A percentile compares a stretch with the other conserved stretches of the same genome.
These are phyloP conservation scores for Cantharellus cinnabarinus DNA, from an alignment of 768 basidiomycete species.

Conservation along the genomic window DNA sequence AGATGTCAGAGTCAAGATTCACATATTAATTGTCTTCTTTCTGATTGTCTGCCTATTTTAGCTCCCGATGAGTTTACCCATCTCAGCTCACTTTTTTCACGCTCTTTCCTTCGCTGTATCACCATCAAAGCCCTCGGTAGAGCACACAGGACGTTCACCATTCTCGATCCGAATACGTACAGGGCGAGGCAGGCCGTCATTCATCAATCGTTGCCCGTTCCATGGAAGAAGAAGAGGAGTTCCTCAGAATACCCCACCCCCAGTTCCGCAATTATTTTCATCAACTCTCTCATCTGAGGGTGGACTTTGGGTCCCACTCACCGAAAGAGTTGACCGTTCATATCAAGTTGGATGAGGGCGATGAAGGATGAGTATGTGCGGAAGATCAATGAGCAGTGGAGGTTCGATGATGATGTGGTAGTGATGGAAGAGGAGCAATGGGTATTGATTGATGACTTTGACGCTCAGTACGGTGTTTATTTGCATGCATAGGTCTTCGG, in stretches of 20 bases:
- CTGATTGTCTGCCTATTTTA: constrained; percentile 27
- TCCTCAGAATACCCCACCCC: constrained; percentile 2
- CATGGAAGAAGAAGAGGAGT: neutral
- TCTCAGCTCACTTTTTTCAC: constrained; percentile 47
- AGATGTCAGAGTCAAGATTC: constrained; percentile 33
- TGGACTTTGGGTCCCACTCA: neutral
- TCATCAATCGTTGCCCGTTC: constrained; percentile 44
- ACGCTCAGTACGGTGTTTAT: constrained; percentile 9
- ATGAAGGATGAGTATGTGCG: constrained; percentile 8
- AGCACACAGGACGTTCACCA: constrained; percentile 6
- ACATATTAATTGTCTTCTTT: too few relatives aligned
- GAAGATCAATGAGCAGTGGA: constrained; percentile 17
- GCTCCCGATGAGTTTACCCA: constrained; percentile 45
- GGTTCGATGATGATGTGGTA: constrained; percentile 18
- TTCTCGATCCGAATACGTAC: constrained; percentile 42
- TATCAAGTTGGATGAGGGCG: neutral
- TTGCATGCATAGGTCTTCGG: neutral
- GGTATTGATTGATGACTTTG: constrained; percentile 21
- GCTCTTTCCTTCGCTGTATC: constrained; percentile 24
- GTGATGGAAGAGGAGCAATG: constrained; percentile 16
- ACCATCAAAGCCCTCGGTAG: constrained; percentile 16
- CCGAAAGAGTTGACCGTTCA: constrained; percentile 1
- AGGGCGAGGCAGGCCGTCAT: constrained; percentile 68
- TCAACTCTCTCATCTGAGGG: constrained; percentile 9
- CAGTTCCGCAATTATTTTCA: constrained; percentile 2